Conservation (phyloP, 805 yeast genomes). For the Wickerhamomyces kurtzmanii region DNA sequence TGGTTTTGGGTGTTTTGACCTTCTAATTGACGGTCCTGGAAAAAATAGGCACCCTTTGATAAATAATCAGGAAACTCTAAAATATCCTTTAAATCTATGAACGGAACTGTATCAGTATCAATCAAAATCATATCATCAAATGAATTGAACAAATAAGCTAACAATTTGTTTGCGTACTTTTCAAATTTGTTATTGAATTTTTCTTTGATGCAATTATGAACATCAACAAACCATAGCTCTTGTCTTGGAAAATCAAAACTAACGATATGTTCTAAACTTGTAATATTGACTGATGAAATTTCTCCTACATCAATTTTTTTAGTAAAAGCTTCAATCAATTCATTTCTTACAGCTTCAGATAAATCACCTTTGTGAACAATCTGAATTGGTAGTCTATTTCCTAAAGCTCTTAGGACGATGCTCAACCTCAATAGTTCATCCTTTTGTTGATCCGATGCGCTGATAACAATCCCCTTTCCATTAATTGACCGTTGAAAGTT, state of each 20-base stretch:
- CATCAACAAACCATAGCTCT: slow-evolving; percentile 31
- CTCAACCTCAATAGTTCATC: slow-evolving; percentile 21
- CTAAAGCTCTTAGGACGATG: slow-evolving; percentile 22
- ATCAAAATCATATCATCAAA: slow-evolving; percentile 44
- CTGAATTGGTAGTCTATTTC: slow-evolving; percentile 22
- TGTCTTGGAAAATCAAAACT: slow-evolving; percentile 17
- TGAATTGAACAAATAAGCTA: slow-evolving; percentile 48
- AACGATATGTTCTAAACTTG: neutral
- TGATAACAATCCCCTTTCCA: slow-evolving; percentile 35
- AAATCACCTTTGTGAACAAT: slow-evolving; percentile 20
- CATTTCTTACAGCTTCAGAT: slow-evolving; percentile 19
- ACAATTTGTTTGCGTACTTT: slow-evolving; percentile 37
- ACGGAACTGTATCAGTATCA: slow-evolving; percentile 42
- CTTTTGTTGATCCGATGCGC: slow-evolving; percentile 15
- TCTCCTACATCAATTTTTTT: slow-evolving; percentile 12
- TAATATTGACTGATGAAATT: slow-evolving; percentile 1
- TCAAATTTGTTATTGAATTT: slow-evolving; percentile 17
- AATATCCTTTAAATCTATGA: slow-evolving; percentile 24
- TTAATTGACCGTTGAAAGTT: slow-evolving; percentile 15
- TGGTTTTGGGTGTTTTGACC: slow-evolving; percentile 18
- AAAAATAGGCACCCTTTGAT: slow-evolving; percentile 31
- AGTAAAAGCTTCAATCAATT: slow-evolving; percentile 17
- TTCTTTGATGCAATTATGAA: slow-evolving; percentile 12
- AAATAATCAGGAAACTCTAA: slow-evolving; percentile 24
- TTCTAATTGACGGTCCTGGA: slow-evolving; percentile 30